Conservation (phyloP, 257 asterid species). For the Solanum bukasovii region DNA sequence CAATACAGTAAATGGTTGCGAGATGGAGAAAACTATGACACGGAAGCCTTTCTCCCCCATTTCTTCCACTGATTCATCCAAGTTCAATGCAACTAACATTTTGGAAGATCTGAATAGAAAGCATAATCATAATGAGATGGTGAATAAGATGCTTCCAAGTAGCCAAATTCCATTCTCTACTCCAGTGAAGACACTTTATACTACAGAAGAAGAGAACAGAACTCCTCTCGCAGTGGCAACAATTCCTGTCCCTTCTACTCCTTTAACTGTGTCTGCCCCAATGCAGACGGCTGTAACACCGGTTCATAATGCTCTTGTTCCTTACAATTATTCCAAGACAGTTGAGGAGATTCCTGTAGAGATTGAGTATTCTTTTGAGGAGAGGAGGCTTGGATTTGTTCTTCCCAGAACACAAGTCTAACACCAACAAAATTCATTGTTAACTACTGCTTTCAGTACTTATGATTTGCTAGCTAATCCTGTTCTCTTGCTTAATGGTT, state of each 20-base stretch:
- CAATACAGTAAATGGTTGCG: slow-evolving; percentile 21
- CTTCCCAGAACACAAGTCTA: slow-evolving; percentile 33
- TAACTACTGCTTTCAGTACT: background rate
- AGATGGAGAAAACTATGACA: slow-evolving; percentile 37
- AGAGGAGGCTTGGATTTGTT: slow-evolving; percentile 65
- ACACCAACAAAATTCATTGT: background rate
- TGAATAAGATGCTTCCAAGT: slow-evolving; percentile 41
- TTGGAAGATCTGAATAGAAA: slow-evolving; percentile 55
- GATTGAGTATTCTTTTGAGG: slow-evolving; percentile 82
- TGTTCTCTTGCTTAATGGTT: background rate
- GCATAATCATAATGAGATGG: slow-evolving; percentile 38
- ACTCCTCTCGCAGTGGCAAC: slow-evolving; percentile 44
- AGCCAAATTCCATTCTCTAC: slow-evolving; percentile 39
- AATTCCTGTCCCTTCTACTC: slow-evolving; percentile 48
- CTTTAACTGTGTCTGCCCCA: slow-evolving; percentile 47
- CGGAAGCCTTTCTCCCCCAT: slow-evolving; percentile 92
- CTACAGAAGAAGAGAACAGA: slow-evolving; percentile 52
- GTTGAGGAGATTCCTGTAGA: slow-evolving; percentile 28
- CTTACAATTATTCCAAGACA: slow-evolving; percentile 6
- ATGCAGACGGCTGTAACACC: slow-evolving; percentile 79
- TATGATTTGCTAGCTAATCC: slow-evolving; percentile 14
- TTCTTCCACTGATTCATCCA: slow-evolving; percentile 69
- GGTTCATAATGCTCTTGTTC: slow-evolving; percentile 12
- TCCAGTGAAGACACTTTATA: slow-evolving; percentile 44
- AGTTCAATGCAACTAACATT: slow-evolving; percentile 40